Conservation (phyloP, 2,329 filamentous ascomycete species). For the Fusarium subtropicale region DNA sequence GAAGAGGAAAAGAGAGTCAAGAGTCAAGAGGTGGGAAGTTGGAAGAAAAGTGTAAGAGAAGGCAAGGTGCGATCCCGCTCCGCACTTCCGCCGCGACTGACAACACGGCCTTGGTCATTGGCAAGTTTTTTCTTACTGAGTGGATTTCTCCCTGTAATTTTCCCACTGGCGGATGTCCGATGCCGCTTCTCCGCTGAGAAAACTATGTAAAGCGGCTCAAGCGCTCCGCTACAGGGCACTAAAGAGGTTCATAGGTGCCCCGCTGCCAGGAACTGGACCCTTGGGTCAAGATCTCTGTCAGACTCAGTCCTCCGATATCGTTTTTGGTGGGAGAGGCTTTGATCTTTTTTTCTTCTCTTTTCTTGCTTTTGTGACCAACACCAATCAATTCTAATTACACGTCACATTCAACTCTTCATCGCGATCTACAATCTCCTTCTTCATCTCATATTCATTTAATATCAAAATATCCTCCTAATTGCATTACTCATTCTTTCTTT, state of each 20-base stretch:
- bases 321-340: constrained; percentile 17
- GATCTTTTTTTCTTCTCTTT: background rate
- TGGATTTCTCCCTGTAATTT: constrained; percentile 25
- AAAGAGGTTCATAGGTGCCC: constrained; percentile 14
- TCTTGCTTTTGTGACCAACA: constrained; percentile 26
- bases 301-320: constrained; percentile 37
- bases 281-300: constrained; percentile 19
- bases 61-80: constrained; percentile 29
- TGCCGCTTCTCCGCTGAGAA: constrained; percentile 27
- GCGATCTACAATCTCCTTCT: background rate
- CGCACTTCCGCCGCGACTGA: constrained; percentile 32
- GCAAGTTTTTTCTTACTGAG: constrained; percentile 37
- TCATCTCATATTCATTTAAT: background rate
- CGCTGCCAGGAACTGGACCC: constrained; percentile 36
- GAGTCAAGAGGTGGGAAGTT: constrained; percentile 24
- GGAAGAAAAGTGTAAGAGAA: constrained; percentile 29
- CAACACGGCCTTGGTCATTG: constrained; percentile 47
- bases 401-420: constrained; percentile 1
- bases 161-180: constrained; percentile 23
- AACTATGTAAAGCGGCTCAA: constrained; percentile 13
- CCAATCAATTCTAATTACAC: constrained; percentile 33
- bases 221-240: constrained; percentile 19
- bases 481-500: background rate
- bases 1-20: constrained; percentile 23
- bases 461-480: background rate